phyloP scores from a whole-genome alignment of 1,139 yeast genomes.

The Debaryomycetaceae sp. region DNA sequence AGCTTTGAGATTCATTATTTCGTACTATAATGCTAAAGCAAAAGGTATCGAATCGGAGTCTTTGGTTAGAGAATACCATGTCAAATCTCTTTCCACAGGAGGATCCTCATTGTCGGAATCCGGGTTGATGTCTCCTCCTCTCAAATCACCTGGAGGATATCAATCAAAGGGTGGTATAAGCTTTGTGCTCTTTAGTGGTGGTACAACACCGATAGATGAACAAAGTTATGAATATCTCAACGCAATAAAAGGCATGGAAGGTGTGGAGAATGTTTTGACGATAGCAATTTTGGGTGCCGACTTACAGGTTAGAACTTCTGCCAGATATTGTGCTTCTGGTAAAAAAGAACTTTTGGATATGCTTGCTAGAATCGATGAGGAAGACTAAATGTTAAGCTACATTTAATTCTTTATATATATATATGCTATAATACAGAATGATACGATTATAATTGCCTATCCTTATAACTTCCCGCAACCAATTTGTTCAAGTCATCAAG shows the following conservation, averaged over 20 bases:
- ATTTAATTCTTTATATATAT: not conserved
- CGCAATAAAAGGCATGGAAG: slow-evolving; percentile 30
- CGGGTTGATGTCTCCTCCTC: slow-evolving; percentile 3
- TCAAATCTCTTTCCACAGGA: slow-evolving; percentile 7
- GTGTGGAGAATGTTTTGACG: slow-evolving; percentile 47
- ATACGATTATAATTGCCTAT: slow-evolving; percentile 24
- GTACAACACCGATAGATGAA: slow-evolving; percentile 68
- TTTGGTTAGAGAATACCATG: slow-evolving; percentile 22
- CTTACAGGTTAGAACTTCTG: slow-evolving; percentile 50
- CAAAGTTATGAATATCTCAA: slow-evolving; percentile 63
- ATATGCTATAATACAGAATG: not conserved
- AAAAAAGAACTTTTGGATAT: slow-evolving; percentile 69
- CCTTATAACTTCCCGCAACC: slow-evolving; percentile 45
- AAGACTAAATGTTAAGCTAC: not conserved
- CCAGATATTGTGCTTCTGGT: slow-evolving; percentile 70
- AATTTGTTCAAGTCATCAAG: slow-evolving; percentile 54
- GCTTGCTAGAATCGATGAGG: slow-evolving; percentile 20
- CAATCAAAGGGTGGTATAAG: slow-evolving; percentile 14
- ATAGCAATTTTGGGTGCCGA: slow-evolving; percentile 51
- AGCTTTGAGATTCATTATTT: slow-evolving; percentile 48
- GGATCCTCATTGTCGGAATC: not conserved
- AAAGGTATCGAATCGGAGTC: slow-evolving; percentile 13
- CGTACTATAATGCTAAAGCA: slow-evolving; percentile 24
- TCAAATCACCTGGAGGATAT: not conserved
- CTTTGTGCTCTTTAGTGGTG: slow-evolving; percentile 60